Base-by-base conservation (phyloP, 1,284 basidiomycete genomes). In the Ceratobasidium sp. region DNA sequence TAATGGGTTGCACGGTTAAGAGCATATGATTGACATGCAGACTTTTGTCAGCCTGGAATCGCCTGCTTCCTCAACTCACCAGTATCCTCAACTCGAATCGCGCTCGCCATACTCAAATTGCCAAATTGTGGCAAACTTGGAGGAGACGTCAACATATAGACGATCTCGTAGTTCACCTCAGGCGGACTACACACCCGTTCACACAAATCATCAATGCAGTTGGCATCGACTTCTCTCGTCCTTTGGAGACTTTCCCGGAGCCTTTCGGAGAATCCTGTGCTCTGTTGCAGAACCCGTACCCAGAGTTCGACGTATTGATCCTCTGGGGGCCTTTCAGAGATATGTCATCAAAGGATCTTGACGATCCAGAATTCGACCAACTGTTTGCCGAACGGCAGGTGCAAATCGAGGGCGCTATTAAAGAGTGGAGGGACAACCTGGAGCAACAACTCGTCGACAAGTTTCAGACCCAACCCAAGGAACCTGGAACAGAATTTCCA, bases 41-140 rank as follows among this genome's bases (percentile, higher is more conserved):
- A 2, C 17, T 1, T 1, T 4, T 66, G 22, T 3, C 64, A 66
- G 64, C 8, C 25, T 66, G 64, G 64, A 22, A 8, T 11, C 44
- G 25, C 43, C 29, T 66, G 43, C 64, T 66, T 66, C 64, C 64
- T 46, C 25, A 66, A 29, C 64, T 66, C 37, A 44, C 40, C 22
- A 37, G 13, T 6, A 19, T 66, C 40, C 64, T 66, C 13, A 40
- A 44, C 6, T 9, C 11, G 34, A 66, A 69, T 9, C 67, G 67
- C 5, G 44, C 9, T 0, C 19, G 9, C 9, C 34, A 2, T 25
- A 32, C 37, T 9, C 25, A 52, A 25, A 17, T 56, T 2, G 51
- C 29, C 22, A 34, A 69, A 52, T 6, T 2, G 2, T 2, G 11
- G 37, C 29, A 43, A 22, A 49, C 22, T 43, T 19, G 6, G 34